Evolutionary conservation across 1,284 basidiomycete species (phyloP), one percentile per base, ranked within the genome.

Genomic region (Marasmius tenuissimus): DNA sequence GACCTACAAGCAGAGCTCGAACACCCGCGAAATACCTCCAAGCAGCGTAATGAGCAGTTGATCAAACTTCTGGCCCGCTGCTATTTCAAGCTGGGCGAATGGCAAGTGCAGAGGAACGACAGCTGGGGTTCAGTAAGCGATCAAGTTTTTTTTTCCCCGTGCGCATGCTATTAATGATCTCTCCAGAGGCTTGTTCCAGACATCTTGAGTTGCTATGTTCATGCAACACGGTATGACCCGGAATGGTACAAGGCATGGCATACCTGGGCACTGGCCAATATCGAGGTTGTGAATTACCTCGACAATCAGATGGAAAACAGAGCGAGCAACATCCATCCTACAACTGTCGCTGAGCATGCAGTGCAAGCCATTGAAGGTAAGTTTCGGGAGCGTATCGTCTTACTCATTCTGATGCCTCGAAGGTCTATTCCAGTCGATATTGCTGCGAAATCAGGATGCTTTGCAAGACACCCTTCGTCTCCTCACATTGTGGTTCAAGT

Each of bases 401-500:
- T 52, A 35, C 4, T 59, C 51, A 9, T 58, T 37, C 39, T 3
- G 37, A 4, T 20, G 4, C 42, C 49, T 67, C 57, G 67, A 54
- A 91, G 95, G 95, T 12, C 96, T 99, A 82, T 96, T 99, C 87
- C 89, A 92, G 10, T 99, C 97, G 0, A 98, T 99, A 66, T 86
- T 93, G 16, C 80, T 98, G 48, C 92, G 88, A 39, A 96, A 90
- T 63, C 92, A 94, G 68, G 96, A 97, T 72, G 91, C 96, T 4
- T 78, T 99, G 22, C 97, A 99, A 73, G 97, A 99, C 69, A 98
- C 94, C 1, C 82, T 99, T 35, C 88, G 97, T 39, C 80, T 99
- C 14, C 81, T 99, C 39, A 98, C 97, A 0, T 79, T 99, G 6
- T 99, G 97, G 97, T 99, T 99, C 84, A 97, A 97, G 72, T 99